phyloP scores from a whole-genome alignment of 345 rosid species.

The Citrus maxima region DNA sequence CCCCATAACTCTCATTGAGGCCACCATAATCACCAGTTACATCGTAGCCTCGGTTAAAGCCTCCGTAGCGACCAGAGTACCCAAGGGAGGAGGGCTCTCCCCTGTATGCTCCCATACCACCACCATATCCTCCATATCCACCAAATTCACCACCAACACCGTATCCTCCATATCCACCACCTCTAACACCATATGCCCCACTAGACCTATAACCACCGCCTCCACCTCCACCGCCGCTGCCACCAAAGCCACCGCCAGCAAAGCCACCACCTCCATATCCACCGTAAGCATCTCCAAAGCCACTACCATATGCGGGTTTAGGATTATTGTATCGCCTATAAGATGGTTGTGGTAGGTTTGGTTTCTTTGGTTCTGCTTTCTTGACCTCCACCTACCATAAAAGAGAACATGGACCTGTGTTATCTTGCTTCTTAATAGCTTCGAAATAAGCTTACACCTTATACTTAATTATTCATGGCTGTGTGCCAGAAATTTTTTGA shows the following conservation, averaged over 20 bases:
- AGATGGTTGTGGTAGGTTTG: conserved; percentile 64
- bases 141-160: conserved; percentile 61
- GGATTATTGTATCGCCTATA: conserved; percentile 58
- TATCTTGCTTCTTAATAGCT: neutral
- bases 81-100: conserved; percentile 70
- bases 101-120: conserved; percentile 63
- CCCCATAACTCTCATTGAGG: conserved; percentile 54
- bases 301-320: conserved; percentile 58
- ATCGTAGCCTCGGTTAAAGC: conserved; percentile 63
- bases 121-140: conserved; percentile 61
- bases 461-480: neutral
- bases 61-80: conserved; percentile 74
- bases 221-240: conserved; percentile 21
- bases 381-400: conserved; percentile 84
- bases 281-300: conserved; percentile 36
- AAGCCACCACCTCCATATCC: conserved; percentile 57
- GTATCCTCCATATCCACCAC: conserved; percentile 61
- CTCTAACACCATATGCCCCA: conserved; percentile 63
- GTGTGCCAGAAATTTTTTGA: neutral
- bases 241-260: conserved; percentile 50
- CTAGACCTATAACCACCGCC: conserved; percentile 54
- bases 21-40: conserved; percentile 64
- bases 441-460: neutral
- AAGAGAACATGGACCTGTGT: conserved; percentile 2
- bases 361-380: conserved; percentile 98